These are phyloP conservation scores for Colletotrichum brevisporum DNA, from an alignment of 2,329 filamentous ascomycete species.

Conservation along the genomic window DNA sequence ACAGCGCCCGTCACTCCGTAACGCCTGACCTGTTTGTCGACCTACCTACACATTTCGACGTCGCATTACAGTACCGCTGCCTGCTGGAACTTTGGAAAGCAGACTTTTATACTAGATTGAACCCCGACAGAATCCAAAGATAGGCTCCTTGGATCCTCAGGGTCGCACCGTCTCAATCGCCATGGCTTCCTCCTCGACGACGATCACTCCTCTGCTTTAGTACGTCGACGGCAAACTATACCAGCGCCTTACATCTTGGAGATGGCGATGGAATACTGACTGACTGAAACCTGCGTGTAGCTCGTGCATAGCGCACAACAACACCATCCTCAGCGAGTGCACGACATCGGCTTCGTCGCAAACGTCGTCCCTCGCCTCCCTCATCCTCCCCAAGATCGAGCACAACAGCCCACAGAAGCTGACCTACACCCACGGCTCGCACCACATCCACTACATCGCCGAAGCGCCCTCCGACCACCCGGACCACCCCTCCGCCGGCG, in stretches of 20 bases:
- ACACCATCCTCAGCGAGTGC: constrained; percentile 93
- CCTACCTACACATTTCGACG: constrained; percentile 23
- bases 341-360: constrained; percentile 87
- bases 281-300: constrained; percentile 59
- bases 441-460: constrained; percentile 96
- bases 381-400: constrained; percentile 95
- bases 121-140: constrained; percentile 10
- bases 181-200: constrained; percentile 81
- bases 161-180: constrained; percentile 41
- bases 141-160: constrained; percentile 22
- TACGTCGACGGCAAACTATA: constrained; percentile 57
- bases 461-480: constrained; percentile 80
- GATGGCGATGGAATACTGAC: constrained; percentile 34
- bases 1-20: constrained; percentile 29
- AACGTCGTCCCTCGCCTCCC: constrained; percentile 87
- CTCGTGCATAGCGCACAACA: constrained; percentile 93
- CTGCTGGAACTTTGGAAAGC: background rate
- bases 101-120: background rate
- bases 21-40: background rate
- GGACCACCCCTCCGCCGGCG: constrained; percentile 74
- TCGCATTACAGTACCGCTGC: constrained; percentile 26
- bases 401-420: constrained; percentile 87
- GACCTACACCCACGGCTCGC: constrained; percentile 91
- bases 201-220: constrained; percentile 80
- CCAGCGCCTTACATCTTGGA: no score